These are phyloP conservation scores for Lipomyces lipofer DNA, from an alignment of 805 yeast genomes.

Conservation along the genomic window DNA sequence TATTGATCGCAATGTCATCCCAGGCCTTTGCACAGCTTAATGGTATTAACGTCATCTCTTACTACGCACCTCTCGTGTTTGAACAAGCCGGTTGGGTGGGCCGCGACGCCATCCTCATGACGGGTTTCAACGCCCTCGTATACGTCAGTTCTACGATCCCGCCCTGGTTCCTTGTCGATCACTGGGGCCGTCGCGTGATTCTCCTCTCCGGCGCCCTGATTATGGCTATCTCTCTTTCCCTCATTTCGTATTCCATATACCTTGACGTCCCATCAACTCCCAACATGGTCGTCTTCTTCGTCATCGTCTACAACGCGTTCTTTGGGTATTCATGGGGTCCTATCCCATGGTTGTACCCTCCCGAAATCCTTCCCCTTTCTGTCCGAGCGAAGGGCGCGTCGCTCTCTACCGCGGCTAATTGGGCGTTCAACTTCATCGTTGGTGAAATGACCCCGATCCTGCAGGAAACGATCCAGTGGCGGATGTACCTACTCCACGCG, in stretches of 20 bases:
- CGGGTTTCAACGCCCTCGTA: conserved; percentile 71
- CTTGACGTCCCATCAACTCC: conserved; percentile 59
- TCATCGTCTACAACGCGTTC: conserved; percentile 72
- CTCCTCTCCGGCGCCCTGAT: conserved; percentile 72
- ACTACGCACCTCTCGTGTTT: conserved; percentile 90
- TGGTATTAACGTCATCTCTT: conserved; percentile 89
- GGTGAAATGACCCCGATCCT: conserved; percentile 90
- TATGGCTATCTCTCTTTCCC: conserved; percentile 71
- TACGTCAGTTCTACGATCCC: conserved; percentile 71
- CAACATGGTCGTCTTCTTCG: conserved; percentile 68
- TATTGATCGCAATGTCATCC: conserved; percentile 84
- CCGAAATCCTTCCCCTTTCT: conserved; percentile 64
- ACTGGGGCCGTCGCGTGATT: conserved; percentile 90
- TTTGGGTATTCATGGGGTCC: conserved; percentile 89
- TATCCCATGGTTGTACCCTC: conserved; percentile 34
- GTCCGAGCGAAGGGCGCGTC: conserved; percentile 91
- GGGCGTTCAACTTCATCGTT: conserved; percentile 89
- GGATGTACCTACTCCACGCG: conserved; percentile 79
- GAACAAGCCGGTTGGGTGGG: conserved; percentile 96
- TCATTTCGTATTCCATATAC: conserved; percentile 63
- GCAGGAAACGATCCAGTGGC: conserved; percentile 75
- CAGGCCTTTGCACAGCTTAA: conserved; percentile 91
- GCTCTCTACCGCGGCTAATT: conserved; percentile 84
- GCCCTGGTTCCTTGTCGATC: conserved; percentile 88
- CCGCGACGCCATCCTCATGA: conserved; percentile 82